Evolutionary conservation across 352 stramenopile genomes (phyloP).

Genomic region (Globisporangium canariense): DNA sequence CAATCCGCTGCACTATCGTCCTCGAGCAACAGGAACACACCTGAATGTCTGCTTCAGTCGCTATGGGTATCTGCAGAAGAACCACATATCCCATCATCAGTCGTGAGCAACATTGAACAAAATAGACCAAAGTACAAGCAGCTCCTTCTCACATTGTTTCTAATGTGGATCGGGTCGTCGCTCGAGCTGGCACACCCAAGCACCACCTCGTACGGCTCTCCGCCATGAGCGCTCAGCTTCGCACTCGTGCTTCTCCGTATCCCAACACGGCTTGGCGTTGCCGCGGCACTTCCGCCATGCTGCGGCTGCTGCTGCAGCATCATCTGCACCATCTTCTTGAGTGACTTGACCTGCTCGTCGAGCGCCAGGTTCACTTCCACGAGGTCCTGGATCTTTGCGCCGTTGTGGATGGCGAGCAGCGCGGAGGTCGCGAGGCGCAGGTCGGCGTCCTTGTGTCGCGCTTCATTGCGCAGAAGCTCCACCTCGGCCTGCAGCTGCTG

Average conservation of each 20-base stretch:
- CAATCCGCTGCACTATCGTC: neutral
- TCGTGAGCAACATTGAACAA: neutral
- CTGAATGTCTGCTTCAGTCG: slow-evolving; percentile 16
- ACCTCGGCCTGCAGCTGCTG: slow-evolving; percentile 29
- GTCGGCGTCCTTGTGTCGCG: slow-evolving; percentile 23
- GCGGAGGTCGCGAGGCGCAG: slow-evolving; percentile 22
- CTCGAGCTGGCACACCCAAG: neutral
- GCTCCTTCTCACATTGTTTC: slow-evolving; percentile 7
- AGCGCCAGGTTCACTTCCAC: slow-evolving; percentile 44
- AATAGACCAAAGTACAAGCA: neutral
- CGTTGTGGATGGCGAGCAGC: slow-evolving; percentile 20
- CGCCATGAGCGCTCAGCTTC: neutral
- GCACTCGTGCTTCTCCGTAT: slow-evolving; percentile 4
- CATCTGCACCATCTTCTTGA: slow-evolving; percentile 36
- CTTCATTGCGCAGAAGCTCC: slow-evolving; percentile 27
- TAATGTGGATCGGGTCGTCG: slow-evolving; percentile 7
- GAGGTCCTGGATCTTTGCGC: slow-evolving; percentile 34
- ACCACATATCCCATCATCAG: neutral
- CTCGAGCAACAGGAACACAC: neutral
- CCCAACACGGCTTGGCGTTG: neutral
- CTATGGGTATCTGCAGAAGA: slow-evolving; percentile 10
- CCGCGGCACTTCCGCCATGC: neutral
- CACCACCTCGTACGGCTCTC: slow-evolving; percentile 5
- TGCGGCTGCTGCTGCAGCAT: slow-evolving; percentile 8
- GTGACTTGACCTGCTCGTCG: slow-evolving; percentile 41